Conservation (phyloP, 1,284 basidiomycete genomes). For the Austropuccinia psidii region DNA sequence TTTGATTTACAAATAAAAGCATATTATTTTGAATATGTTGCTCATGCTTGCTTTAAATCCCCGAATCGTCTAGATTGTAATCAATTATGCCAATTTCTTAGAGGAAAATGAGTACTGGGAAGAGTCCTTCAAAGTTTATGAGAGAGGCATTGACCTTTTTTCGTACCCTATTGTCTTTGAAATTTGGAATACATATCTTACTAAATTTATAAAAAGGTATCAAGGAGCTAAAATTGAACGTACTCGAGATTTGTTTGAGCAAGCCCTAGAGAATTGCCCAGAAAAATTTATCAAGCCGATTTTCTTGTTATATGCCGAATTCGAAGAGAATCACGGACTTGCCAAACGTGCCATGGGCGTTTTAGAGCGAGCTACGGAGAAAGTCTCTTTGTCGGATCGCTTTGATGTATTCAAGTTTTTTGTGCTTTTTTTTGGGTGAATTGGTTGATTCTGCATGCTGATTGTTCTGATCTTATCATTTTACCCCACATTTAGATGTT, state of each 20-base stretch:
- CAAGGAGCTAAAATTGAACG: constrained; percentile 90
- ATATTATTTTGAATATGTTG: not conserved
- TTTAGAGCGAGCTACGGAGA: constrained; percentile 82
- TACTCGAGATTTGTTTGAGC: constrained; percentile 91
- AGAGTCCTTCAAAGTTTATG: constrained; percentile 98
- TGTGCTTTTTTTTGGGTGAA: not conserved
- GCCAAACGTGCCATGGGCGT: constrained; percentile 94
- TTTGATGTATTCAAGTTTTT: constrained; percentile 65
- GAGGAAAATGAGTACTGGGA: constrained; percentile 98
- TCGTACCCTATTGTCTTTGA: constrained; percentile 98
- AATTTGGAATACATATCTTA: constrained; percentile 97
- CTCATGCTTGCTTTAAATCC: not conserved
- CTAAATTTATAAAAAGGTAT: constrained; percentile 95
- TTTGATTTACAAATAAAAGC: not conserved
- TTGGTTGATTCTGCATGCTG: not conserved
- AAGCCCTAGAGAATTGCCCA: constrained; percentile 92
- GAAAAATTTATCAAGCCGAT: constrained; percentile 88
- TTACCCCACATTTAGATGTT: constrained; percentile 63
- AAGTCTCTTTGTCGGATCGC: constrained; percentile 79
- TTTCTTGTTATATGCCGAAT: constrained; percentile 86
- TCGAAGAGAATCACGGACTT: constrained; percentile 91
- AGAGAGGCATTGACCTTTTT: constrained; percentile 93
- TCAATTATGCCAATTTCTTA: constrained; percentile 94
- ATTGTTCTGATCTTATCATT: constrained; percentile 33
- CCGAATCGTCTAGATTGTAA: constrained; percentile 58